Conservation (phyloP, 2,329 filamentous ascomycete species). For the Catunica adiposa region DNA sequence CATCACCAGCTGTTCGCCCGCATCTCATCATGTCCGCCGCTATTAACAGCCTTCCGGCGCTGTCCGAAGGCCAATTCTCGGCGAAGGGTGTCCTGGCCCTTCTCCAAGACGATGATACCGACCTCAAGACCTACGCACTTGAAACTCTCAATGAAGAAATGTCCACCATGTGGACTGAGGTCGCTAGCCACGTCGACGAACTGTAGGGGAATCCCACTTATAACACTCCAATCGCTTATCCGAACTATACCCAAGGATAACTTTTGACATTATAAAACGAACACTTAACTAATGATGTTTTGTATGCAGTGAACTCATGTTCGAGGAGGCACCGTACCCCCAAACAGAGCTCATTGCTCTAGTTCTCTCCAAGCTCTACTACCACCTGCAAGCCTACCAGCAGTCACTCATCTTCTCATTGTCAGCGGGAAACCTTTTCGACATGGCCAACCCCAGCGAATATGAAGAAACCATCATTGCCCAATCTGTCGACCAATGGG, state of each 20-base stretch:
- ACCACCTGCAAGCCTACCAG: slow-evolving; percentile 95
- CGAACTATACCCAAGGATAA: not conserved
- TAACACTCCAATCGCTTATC: not conserved
- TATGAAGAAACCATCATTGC: slow-evolving; percentile 99
- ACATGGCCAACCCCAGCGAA: slow-evolving; percentile 77
- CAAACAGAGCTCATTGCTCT: slow-evolving; percentile 88
- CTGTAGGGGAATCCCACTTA: slow-evolving; percentile 44
- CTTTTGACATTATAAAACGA: not conserved
- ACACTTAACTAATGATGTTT: slow-evolving; percentile 13
- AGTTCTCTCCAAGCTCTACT: slow-evolving; percentile 95
- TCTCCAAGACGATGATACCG: slow-evolving; percentile 81
- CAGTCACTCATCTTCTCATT: slow-evolving; percentile 98
- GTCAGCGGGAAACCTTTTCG: slow-evolving; percentile 85
- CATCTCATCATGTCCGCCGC: slow-evolving; percentile 46
- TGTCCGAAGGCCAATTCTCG: slow-evolving; percentile 52
- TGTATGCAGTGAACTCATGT: slow-evolving; percentile 66
- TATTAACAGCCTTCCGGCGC: slow-evolving; percentile 49
- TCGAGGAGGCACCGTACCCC: slow-evolving; percentile 89
- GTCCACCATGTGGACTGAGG: slow-evolving; percentile 93
- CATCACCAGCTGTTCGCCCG: not conserved
- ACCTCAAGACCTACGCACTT: slow-evolving; percentile 87
- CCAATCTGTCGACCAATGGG: slow-evolving; percentile 96
- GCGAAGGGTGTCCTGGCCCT: slow-evolving; percentile 91
- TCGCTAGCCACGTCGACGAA: slow-evolving; percentile 77
- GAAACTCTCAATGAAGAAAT: slow-evolving; percentile 93